A percentile compares a stretch with the other conserved stretches of the same genome.
These are phyloP conservation scores for Chlorociboria aeruginascens DNA, from an alignment of 495 filamentous ascomycete genomes.

Conservation along the genomic window DNA sequence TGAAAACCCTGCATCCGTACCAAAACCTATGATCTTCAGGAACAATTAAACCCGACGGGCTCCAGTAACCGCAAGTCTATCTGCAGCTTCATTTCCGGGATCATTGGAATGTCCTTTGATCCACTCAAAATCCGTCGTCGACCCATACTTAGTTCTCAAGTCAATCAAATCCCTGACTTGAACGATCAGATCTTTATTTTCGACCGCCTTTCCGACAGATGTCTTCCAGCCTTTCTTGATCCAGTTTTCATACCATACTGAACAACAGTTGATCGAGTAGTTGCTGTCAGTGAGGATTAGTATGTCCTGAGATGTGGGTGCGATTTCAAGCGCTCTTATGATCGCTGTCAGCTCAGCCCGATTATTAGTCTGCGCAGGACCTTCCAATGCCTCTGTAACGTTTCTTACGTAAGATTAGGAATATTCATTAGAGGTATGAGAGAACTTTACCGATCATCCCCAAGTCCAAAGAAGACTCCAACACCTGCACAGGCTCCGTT, in stretches of 20 bases:
- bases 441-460: conserved; percentile 50
- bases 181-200: conserved; percentile 77
- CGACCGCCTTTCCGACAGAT: conserved; percentile 52
- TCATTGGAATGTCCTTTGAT: conserved; percentile 68
- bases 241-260: conserved; percentile 75
- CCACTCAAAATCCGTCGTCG: conserved; percentile 66
- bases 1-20: too few species aligned
- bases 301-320: conserved; percentile 43
- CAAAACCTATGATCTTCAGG: too few species aligned
- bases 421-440: not conserved
- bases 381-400: conserved; percentile 68
- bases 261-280: conserved; percentile 87
- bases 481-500: conserved; percentile 63
- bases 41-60: not conserved
- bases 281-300: conserved; percentile 72
- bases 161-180: conserved; percentile 61
- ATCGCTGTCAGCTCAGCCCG: conserved; percentile 89
- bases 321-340: conserved; percentile 66
- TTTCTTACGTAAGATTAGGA: conserved; percentile 42
- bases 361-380: conserved; percentile 78
- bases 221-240: conserved; percentile 69
- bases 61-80: conserved; percentile 57
- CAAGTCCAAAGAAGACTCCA: conserved; percentile 76
- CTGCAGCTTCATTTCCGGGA: conserved; percentile 67
- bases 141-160: conserved; percentile 46